phyloP scores from a whole-genome alignment of 2,329 filamentous ascomycete species.

The Ceratocystis alfenasii region DNA sequence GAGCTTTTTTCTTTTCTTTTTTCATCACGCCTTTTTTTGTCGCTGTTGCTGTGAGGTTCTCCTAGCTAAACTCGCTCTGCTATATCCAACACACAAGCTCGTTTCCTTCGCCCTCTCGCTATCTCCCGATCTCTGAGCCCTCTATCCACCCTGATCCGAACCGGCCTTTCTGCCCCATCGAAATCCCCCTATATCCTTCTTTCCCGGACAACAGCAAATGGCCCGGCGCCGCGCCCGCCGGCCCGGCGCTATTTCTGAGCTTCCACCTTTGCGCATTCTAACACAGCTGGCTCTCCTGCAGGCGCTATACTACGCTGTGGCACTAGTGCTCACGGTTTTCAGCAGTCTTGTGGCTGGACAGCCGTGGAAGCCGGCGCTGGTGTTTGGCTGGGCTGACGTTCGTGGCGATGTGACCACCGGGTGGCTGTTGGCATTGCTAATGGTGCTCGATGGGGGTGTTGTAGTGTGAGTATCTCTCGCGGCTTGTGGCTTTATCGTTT shows the following conservation, averaged over 20 bases:
- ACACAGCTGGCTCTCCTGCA: constrained; percentile 48
- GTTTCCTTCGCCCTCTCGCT: neutral
- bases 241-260: constrained; percentile 47
- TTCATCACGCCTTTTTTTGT: too few relatives aligned
- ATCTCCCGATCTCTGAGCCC: neutral
- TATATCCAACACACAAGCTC: too few relatives aligned
- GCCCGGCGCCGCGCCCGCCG: constrained; percentile 46
- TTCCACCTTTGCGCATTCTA: constrained; percentile 49
- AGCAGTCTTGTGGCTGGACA: constrained; percentile 47
- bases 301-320: constrained; percentile 42
- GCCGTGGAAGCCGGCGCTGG: constrained; percentile 40
- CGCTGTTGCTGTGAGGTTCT: too few relatives aligned
- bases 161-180: neutral
- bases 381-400: constrained; percentile 48
- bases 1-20: too few relatives aligned
- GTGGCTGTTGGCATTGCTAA: constrained; percentile 47
- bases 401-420: constrained; percentile 51
- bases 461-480: constrained; percentile 34
- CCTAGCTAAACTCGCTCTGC: too few relatives aligned
- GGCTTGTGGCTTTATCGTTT: neutral
- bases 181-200: neutral
- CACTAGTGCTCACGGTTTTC: constrained; percentile 45
- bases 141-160: neutral
- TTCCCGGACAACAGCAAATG: constrained; percentile 31
- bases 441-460: constrained; percentile 44